These are phyloP conservation scores for Citrus unshiu DNA, from an alignment of 345 rosid genomes.

Conservation along the genomic window DNA sequence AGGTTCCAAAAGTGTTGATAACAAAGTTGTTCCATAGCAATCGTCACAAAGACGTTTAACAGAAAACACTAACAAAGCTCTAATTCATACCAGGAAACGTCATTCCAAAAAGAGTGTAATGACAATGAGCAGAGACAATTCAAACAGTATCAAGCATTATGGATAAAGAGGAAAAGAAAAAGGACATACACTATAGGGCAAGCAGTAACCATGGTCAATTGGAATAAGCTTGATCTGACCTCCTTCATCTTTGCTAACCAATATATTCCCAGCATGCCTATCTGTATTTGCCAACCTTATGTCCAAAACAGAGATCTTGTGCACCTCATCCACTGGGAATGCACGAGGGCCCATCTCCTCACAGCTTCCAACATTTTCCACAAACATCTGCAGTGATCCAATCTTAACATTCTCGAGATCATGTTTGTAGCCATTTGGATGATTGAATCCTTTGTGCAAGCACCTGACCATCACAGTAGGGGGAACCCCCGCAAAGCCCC, in stretches of 20 bases:
- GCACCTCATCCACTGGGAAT: conserved; percentile 75
- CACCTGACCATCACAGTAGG: conserved; percentile 81
- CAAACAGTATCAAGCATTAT: neutral
- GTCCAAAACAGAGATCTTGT: conserved; percentile 86
- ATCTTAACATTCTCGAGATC: conserved; percentile 47
- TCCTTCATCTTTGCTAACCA: conserved; percentile 51
- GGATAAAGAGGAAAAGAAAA: neutral
- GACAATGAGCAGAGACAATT: neutral
- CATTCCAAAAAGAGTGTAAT: neutral
- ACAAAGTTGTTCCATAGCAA: neutral
- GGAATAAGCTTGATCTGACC: conserved; percentile 59
- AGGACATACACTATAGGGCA: conserved; percentile 67
- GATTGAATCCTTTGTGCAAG: conserved; percentile 64
- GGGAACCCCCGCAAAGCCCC: conserved; percentile 84
- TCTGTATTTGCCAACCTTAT: conserved; percentile 94
- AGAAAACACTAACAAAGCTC: neutral
- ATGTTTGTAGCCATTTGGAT: conserved; percentile 53
- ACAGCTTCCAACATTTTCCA: conserved; percentile 72
- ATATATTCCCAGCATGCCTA: conserved; percentile 86
- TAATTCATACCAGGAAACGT: neutral
- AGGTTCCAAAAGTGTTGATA: neutral
- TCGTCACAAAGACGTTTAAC: neutral
- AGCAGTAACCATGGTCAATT: conserved; percentile 89
- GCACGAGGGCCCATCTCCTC: conserved; percentile 80
- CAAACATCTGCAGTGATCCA: conserved; percentile 84